A percentile compares a stretch with the other conserved stretches of the same genome.
Evolutionary conservation across 2,329 filamentous ascomycete genomes (phyloP).

Genomic region (Sporothrix curviconia): DNA sequence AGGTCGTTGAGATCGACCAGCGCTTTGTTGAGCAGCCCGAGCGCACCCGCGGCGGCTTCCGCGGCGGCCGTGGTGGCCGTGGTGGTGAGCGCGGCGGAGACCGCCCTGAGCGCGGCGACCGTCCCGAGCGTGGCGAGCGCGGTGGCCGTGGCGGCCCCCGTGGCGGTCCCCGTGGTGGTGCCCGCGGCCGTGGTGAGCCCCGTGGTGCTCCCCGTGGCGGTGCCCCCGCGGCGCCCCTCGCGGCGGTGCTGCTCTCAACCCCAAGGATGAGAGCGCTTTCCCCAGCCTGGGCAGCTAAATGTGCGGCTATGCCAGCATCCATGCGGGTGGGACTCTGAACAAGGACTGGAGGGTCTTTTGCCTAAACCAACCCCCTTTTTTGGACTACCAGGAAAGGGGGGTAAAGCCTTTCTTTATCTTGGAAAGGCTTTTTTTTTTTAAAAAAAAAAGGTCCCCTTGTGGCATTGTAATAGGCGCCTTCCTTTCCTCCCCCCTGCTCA

Average conservation of each 20-base stretch:
- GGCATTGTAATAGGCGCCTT: background rate
- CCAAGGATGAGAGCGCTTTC: slow-evolving; percentile 52
- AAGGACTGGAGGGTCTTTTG: background rate
- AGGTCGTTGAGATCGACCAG: slow-evolving; percentile 81
- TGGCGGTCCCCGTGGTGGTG: slow-evolving; percentile 41
- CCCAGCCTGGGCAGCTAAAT: slow-evolving; percentile 48
- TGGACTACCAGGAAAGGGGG: background rate
- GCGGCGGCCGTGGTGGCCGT: slow-evolving; percentile 33
- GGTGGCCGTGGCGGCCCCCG: slow-evolving; percentile 43
- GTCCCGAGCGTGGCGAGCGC: slow-evolving; percentile 34
- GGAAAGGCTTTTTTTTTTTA: background rate
- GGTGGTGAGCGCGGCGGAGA: slow-evolving; percentile 43
- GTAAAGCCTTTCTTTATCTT: no score
- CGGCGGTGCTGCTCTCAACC: slow-evolving; percentile 47
- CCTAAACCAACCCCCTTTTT: background rate
- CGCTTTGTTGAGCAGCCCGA: slow-evolving; percentile 70
- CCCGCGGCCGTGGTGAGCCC: slow-evolving; percentile 37
- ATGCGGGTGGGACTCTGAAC: background rate
- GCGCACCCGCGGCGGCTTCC: slow-evolving; percentile 48
- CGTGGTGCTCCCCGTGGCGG: slow-evolving; percentile 35
- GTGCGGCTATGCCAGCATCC: background rate
- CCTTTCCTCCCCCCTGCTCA: background rate
- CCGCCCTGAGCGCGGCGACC: slow-evolving; percentile 40
- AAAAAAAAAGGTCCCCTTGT: background rate
- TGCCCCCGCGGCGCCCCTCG: slow-evolving; percentile 40